Evolutionary conservation across 139 green algal genomes (phyloP), one percentile per base, ranked within the genome.

Genomic region (Yamagishiella unicocca): DNA sequence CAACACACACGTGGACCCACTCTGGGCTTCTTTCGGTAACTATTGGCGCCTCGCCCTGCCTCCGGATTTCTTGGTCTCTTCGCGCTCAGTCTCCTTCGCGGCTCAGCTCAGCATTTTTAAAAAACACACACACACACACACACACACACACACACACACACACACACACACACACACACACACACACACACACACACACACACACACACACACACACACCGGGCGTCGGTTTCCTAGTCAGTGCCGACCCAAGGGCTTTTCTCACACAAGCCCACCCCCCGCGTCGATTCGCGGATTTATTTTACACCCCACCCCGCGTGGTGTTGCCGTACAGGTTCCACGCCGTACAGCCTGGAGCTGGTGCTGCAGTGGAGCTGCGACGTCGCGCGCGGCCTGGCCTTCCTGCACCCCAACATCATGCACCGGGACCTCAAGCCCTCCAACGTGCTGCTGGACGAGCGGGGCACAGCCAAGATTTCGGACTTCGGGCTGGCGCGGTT

Each of bases 371-470:
- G 66, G 67, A 40, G 46, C 50, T 37, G 27, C 50, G 82, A 87
- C 67, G 80, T 87, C 25, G 82, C 82, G 35, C 46, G 46, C 25
- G 82, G 82, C 21, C 68, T 87, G 46, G 35, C 46, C 3, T 87
- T 80, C 68, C 37, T 87, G 46, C 82, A 87, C 50, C 82, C 82
- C 4, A 42, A 87, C 46, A 80, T 87, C 29, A 58, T 80, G 82
- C 82, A 87, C 38, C 79, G 79, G 17, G 79, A 85, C 61, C 61
- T 85, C 33, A 85, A 85, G 62, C 79, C 86, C 43, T 83, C 73
- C 43, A 95, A 95, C 82, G 88, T 95, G 31, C 87, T 95, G 31
- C 88, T 95, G 17, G 91, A 91, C 87, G 75, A 82, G 27, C 86
- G 72, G 53, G 90, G 83, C n/a, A 62, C 83, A 1, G 92, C 91